phyloP scores from a whole-genome alignment of 352 stramenopile genomes.

The Phytophthora lateralis region DNA sequence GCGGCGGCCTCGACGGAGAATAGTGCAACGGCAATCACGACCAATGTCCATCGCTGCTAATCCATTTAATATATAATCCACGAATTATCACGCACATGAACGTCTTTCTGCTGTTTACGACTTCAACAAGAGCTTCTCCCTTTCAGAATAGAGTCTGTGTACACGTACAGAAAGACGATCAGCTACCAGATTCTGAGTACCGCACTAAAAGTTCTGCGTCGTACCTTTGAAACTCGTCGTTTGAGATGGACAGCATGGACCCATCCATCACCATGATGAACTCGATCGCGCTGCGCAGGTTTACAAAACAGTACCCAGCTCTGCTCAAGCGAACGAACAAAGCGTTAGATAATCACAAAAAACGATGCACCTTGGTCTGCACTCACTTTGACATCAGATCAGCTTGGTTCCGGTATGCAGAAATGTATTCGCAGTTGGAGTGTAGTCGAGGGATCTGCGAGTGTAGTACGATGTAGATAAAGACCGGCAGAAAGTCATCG shows the following conservation, averaged over 20 bases:
- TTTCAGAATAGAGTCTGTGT: slow-evolving; percentile 44
- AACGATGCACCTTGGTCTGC: background rate
- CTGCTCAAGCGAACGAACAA: slow-evolving; percentile 33
- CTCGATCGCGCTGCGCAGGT: slow-evolving; percentile 89
- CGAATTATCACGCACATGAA: slow-evolving; percentile 2
- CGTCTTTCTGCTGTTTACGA: slow-evolving; percentile 10
- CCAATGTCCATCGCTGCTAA: background rate
- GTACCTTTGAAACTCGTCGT: slow-evolving; percentile 81
- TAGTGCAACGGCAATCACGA: background rate
- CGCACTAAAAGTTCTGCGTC: background rate
- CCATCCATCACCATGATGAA: slow-evolving; percentile 89
- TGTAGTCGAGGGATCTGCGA: slow-evolving; percentile 86
- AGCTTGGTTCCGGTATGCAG: slow-evolving; percentile 84
- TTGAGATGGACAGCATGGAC: slow-evolving; percentile 82
- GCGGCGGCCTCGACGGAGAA: no score
- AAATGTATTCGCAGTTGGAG: slow-evolving; percentile 93
- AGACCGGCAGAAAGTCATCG: slow-evolving; percentile 92
- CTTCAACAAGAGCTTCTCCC: slow-evolving; percentile 37
- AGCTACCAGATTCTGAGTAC: background rate
- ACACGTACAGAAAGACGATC: background rate
- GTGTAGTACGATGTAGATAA: slow-evolving; percentile 93
- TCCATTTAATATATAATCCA: slow-evolving; percentile 25
- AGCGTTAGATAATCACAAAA: slow-evolving; percentile 4
- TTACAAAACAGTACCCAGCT: slow-evolving; percentile 92
- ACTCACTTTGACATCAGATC: slow-evolving; percentile 91